These are phyloP conservation scores for Penicillium coffeae DNA, from an alignment of 495 filamentous ascomycete species.

Conservation along the genomic window DNA sequence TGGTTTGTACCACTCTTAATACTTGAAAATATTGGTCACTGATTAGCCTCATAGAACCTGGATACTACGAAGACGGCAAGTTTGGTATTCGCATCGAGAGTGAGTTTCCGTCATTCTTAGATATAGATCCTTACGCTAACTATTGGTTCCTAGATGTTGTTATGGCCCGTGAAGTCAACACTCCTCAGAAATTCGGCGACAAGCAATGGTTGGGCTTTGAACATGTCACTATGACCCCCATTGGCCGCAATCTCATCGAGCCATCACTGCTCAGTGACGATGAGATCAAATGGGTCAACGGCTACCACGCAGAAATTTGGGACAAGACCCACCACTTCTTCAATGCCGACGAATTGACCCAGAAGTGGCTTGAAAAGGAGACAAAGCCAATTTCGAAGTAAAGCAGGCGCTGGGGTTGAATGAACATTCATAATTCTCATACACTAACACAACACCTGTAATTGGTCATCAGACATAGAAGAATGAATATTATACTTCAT, in stretches of 20 bases:
- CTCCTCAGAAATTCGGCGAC: conserved; percentile 83
- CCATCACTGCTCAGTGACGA: conserved; percentile 61
- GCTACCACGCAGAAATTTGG: conserved; percentile 76
- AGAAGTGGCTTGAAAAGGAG: conserved; percentile 83
- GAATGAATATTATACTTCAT: background rate
- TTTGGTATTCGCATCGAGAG: conserved; percentile 99
- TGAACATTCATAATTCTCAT: background rate
- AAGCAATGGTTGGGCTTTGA: conserved; percentile 94
- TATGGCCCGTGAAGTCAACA: conserved; percentile 82
- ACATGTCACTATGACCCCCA: conserved; percentile 94
- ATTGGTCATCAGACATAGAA: background rate
- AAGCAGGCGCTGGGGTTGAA: conserved; percentile 1
- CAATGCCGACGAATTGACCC: conserved; percentile 61
- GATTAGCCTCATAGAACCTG: conserved; percentile 63
- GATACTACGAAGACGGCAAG: conserved; percentile 95
- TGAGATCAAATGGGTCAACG: conserved; percentile 85
- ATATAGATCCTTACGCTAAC: background rate
- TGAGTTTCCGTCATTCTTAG: conserved; percentile 26
- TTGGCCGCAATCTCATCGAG: conserved; percentile 88
- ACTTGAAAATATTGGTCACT: conserved; percentile 9
- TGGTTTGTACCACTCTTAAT: conserved; percentile 32
- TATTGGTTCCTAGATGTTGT: conserved; percentile 55
- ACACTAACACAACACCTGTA: background rate
- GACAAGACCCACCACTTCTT: conserved; percentile 83
- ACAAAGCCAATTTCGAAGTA: conserved; percentile 53